Base-by-base conservation (phyloP, 495 filamentous ascomycete species). In the Pyrenopolyporus hunteri region DNA sequence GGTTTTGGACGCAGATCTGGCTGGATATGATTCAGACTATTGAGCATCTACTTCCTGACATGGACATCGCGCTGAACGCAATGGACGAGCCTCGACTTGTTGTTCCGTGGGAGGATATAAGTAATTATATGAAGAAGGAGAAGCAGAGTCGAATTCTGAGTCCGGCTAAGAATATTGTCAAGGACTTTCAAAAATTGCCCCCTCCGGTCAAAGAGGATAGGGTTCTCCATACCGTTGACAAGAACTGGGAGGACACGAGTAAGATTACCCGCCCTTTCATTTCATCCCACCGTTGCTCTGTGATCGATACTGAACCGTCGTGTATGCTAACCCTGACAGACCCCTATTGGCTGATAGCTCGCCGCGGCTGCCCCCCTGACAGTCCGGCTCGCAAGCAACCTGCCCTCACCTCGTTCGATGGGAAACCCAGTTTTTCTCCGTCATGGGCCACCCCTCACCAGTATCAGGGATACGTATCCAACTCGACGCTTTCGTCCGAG, bases 41-140 rank as follows among this genome's bases (percentile, higher is more conserved):
- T 43, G 78, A 82, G 28, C 74, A 84, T 54, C 66, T 85, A 54
- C 68, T 90, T 20, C 88, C 88, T 13, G 86, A 91, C 68, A 85
- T 91, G 83, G 86, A 89, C 59, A 77, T 90, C 40, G 81, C 86
- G 3, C 77, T 89, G 65, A 90, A 90, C 64, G 75, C 79, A 1
- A 82, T 87, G 76, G 88, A 90, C 63, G 86, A 90, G 65, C 88
- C 88, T 20, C 74, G 87, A 37, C 70, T 90, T 2, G 80, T 89
- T 5, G 83, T 84, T 1, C 81, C 84, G 13, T 89, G 84, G 82
- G 87, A 90, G 51, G 78, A 83, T 7, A 83, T 90, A 40, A 79
- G 85, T 49, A 73, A 65, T 4, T 77, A 82, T 25, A 78, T 90
- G 69, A 72, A 73, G 25, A 72, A 76, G 23, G 87, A 87, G 37